phyloP scores from a whole-genome alignment of 371 early-diverging fungal genomes.

The Syncephalis plumigaleata region DNA sequence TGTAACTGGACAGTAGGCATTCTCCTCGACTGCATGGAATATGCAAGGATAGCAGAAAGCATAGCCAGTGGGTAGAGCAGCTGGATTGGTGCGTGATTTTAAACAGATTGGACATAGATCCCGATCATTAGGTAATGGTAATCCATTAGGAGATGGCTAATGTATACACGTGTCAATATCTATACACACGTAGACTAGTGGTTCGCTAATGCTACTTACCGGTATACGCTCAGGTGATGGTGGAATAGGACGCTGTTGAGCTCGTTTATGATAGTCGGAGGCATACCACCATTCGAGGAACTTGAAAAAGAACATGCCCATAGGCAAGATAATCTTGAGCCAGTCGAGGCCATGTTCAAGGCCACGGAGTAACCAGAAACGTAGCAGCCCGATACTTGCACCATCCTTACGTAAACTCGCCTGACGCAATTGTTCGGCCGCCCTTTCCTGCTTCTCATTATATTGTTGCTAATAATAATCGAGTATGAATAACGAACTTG shows the following conservation, averaged over 20 bases:
- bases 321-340: conserved; percentile 58
- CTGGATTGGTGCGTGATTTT: conserved; percentile 56
- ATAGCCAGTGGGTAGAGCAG: conserved; percentile 64
- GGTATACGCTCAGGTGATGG: conserved; percentile 45
- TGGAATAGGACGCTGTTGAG: conserved; percentile 19
- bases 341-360: conserved; percentile 42
- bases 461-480: conserved; percentile 9
- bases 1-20: conserved; percentile 54
- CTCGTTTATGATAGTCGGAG: conserved; percentile 37
- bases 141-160: conserved; percentile 61
- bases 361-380: conserved; percentile 7
- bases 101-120: conserved; percentile 70
- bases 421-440: conserved; percentile 1
- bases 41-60: conserved; percentile 75
- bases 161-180: background rate
- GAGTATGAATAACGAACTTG: background rate
- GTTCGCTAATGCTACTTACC: conserved; percentile 12
- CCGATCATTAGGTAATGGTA: conserved; percentile 42
- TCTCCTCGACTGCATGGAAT: conserved; percentile 40
- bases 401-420: background rate
- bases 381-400: background rate
- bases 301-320: conserved; percentile 80
- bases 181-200: background rate
- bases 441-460: conserved; percentile 9
- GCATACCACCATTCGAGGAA: conserved; percentile 93